A percentile compares a stretch with the other conserved stretches of the same genome.
Conservation (phyloP, 176 grass and related monocot genomes). For the Chloris gayana region DNA sequence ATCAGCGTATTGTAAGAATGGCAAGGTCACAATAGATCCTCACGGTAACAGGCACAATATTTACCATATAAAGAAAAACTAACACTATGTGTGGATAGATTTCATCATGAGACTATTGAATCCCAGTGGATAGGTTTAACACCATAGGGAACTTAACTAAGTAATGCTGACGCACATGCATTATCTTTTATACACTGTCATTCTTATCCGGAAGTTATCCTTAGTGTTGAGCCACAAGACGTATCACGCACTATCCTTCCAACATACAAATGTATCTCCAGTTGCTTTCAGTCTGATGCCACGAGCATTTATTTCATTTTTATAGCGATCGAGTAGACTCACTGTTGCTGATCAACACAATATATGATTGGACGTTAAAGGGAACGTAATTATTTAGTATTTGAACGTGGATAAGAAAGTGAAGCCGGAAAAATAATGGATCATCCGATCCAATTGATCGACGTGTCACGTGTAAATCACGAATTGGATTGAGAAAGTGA, state of each 20-base stretch:
- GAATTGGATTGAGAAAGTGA: slow-evolving; percentile 20
- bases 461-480: slow-evolving; percentile 26
- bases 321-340: background rate
- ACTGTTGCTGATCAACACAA: background rate
- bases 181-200: background rate
- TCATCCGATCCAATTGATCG: background rate
- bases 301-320: slow-evolving; percentile 29
- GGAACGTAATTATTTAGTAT: slow-evolving; percentile 38
- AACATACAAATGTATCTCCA: background rate
- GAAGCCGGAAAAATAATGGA: background rate
- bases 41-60: no score
- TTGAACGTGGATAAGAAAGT: slow-evolving; percentile 41
- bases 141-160: no score
- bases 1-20: no score
- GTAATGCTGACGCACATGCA: background rate
- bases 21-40: no score
- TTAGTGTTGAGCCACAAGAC: background rate
- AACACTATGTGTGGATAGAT: no score
- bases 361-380: slow-evolving; percentile 19
- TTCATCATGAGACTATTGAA: no score
- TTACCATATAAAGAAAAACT: no score
- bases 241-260: background rate
- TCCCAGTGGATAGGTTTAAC: no score
- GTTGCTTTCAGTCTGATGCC: slow-evolving; percentile 39
- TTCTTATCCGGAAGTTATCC: slow-evolving; percentile 32